These are phyloP conservation scores for Remersonia thermophila DNA, from an alignment of 2,329 filamentous ascomycete species.

Conservation along the genomic window DNA sequence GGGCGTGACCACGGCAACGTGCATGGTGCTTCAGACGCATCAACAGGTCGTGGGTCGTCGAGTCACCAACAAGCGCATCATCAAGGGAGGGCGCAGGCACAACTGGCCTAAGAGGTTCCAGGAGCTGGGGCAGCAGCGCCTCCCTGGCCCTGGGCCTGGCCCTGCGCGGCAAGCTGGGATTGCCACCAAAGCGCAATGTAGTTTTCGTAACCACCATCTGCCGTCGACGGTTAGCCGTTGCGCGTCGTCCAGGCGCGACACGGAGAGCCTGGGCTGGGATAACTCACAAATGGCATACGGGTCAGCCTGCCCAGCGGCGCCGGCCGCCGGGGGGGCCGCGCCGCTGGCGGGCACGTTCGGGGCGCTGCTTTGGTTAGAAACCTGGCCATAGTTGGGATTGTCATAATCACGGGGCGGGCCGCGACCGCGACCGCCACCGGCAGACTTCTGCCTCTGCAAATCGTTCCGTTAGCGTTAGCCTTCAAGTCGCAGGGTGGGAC, in stretches of 20 bases:
- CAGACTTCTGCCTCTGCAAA: slow-evolving; percentile 40
- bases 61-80: slow-evolving; percentile 18
- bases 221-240: slow-evolving; percentile 17
- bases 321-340: slow-evolving; percentile 28
- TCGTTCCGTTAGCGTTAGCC: slow-evolving; percentile 6
- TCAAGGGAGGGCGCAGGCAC: slow-evolving; percentile 9
- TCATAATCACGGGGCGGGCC: slow-evolving; percentile 40
- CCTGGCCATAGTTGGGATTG: slow-evolving; percentile 37
- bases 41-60: slow-evolving; percentile 14
- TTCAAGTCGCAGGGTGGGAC: background rate
- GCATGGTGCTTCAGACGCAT: slow-evolving; percentile 9
- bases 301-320: slow-evolving; percentile 35
- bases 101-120: slow-evolving; percentile 16
- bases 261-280: background rate
- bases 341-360: slow-evolving; percentile 29
- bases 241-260: too few species aligned
- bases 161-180: slow-evolving; percentile 32
- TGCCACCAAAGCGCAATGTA: slow-evolving; percentile 75
- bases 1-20: slow-evolving; percentile 8
- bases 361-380: slow-evolving; percentile 33
- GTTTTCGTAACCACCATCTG: slow-evolving; percentile 69
- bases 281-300: slow-evolving; percentile 66
- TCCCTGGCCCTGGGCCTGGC: slow-evolving; percentile 17
- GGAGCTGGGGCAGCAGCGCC: slow-evolving; percentile 14
- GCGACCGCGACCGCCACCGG: slow-evolving; percentile 33